A percentile compares a stretch with the other conserved stretches of the same genome.
Evolutionary conservation across 192 early-diverging fungal genomes (phyloP).

Genomic region (Backusella westeae): DNA sequence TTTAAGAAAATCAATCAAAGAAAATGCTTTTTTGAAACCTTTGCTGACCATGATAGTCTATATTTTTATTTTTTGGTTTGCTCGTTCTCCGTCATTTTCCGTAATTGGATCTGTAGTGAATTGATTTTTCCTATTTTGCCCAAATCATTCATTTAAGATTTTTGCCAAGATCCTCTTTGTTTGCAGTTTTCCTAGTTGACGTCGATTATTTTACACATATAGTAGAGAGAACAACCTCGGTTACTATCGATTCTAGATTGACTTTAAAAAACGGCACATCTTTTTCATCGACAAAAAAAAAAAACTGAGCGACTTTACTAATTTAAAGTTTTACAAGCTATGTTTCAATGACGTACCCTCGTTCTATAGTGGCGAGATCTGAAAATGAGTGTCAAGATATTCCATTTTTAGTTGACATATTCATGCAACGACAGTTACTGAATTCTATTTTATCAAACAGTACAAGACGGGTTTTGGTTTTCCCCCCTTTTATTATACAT

Average conservation of each 20-base stretch:
- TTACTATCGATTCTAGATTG: background rate
- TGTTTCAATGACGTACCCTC: background rate
- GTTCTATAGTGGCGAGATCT: background rate
- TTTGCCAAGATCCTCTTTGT: background rate
- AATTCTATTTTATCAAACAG: background rate
- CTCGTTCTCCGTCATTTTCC: background rate
- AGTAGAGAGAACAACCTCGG: too few species aligned
- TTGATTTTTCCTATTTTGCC: background rate
- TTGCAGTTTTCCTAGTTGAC: background rate
- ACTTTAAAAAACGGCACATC: too few species aligned
- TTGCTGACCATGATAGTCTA: background rate
- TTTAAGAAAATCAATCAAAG: background rate
- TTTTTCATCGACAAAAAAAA: too few species aligned
- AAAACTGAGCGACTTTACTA: background rate
- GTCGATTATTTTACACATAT: too few species aligned
- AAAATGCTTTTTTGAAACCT: background rate
- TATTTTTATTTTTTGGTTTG: background rate
- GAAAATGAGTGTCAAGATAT: background rate
- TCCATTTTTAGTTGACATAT: background rate
- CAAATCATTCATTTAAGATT: background rate
- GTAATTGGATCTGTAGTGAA: background rate
- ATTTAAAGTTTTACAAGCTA: background rate
- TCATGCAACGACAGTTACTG: background rate
- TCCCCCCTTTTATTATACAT: background rate
- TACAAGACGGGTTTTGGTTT: background rate